Base-by-base conservation (phyloP, 192 early-diverging fungal species). In the Podila minutissima region DNA sequence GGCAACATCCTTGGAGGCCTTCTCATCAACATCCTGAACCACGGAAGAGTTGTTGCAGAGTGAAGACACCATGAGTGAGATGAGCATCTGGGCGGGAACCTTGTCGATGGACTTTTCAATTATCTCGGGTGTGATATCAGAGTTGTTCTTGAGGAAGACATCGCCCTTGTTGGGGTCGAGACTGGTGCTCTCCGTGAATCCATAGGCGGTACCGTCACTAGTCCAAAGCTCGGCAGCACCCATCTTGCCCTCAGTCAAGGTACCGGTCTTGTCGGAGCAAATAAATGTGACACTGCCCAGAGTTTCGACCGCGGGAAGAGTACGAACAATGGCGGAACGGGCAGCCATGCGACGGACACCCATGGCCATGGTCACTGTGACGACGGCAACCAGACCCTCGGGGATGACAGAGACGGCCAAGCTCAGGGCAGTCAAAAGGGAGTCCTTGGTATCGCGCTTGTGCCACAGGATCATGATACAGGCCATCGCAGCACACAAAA, bases 221-320 rank as follows among this genome's bases (percentile, higher is more conserved):
- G 92, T 94, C 93, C 93, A 95, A 20, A 97, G 85, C 79, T 92
- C 88, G 31, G 90, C 86, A 13, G 95, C 90, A n/a, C 94, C 95
- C 97, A 99, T 99, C 74, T 97, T 96, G 62, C 96, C 96, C 85
- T 98, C 94, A 11, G 97, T 99, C 41, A 98, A 83, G 0, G 97
- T 98, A 26, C 97, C 97, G 13, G 89, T 91, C 89, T 99, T 99
- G 84, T 99, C 97, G 5, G 97, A 99, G 83, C 97, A 99, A 84
- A 99, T 97, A 58, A 93, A 91, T 5, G 95, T 97, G 7, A 99
- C 95, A 59, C 94, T 94, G 31, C 97, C 97, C 5, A 99, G 86
- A 2, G 96, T 96, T 86, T 99, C 97, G 5, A 99, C 95, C 1
- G 96, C 93, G 2, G 95, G 93, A 20, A 97, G 85, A 33, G 94